A percentile compares a stretch with the other conserved stretches of the same genome.
Conservation (phyloP, 106 monocot species). For the Apostasia shenzhenica region DNA sequence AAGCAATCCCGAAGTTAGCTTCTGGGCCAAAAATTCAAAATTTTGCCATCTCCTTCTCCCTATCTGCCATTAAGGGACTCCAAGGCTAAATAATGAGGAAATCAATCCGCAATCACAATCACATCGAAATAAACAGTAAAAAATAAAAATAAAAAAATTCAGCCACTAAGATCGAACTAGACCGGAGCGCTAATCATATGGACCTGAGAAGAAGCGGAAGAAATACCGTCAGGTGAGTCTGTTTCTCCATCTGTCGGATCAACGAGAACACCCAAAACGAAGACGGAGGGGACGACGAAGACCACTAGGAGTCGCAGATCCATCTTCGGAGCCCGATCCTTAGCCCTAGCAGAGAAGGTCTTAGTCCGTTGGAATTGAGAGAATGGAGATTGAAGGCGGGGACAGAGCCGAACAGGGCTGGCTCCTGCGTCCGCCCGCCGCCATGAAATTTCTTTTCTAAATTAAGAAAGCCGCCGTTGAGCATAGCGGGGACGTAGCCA, state of each 20-base stretch:
- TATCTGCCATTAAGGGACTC: background rate
- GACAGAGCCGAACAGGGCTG: background rate
- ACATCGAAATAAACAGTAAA: background rate
- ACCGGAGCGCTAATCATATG: background rate
- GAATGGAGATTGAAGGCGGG: background rate
- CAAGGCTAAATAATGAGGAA: background rate
- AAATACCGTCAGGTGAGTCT: conserved; percentile 5
- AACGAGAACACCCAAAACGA: background rate
- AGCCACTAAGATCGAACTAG: background rate
- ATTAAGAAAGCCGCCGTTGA: conserved; percentile 1
- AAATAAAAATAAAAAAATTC: background rate
- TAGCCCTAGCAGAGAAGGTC: background rate
- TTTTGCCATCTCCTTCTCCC: too few species aligned
- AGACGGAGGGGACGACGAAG: background rate
- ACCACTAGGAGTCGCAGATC: background rate
- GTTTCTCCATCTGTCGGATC: background rate
- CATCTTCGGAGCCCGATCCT: background rate
- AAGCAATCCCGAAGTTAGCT: background rate
- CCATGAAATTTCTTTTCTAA: background rate
- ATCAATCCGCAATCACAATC: background rate
- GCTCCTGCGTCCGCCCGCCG: background rate
- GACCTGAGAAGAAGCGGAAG: background rate
- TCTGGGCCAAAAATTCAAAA: background rate
- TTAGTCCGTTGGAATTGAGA: background rate
- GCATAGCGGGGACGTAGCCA: background rate